Percentiles rank a stretch among this genome's conserved stretches.
Conservation (phyloP, 2,329 filamentous ascomycete genomes). For the Neofusicoccum ribis region DNA sequence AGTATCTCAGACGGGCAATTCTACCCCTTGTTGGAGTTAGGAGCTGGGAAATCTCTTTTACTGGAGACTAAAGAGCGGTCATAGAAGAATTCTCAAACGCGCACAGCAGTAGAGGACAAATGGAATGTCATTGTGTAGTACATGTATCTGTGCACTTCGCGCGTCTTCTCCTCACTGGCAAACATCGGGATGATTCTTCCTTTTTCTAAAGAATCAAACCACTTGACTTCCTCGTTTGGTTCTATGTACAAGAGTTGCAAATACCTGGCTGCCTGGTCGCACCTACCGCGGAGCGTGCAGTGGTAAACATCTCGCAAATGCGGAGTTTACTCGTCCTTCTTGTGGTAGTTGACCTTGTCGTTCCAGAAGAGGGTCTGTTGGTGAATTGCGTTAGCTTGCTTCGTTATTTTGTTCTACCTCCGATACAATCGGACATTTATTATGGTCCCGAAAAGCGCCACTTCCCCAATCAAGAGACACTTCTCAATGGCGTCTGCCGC, state of each 20-base stretch:
- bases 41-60: too few relatives aligned
- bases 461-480: background rate
- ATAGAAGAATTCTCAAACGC: background rate
- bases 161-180: background rate
- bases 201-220: background rate
- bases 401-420: background rate
- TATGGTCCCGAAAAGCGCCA: background rate
- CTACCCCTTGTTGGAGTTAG: too few relatives aligned
- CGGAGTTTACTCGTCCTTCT: constrained; percentile 65
- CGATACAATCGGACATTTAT: background rate
- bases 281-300: background rate
- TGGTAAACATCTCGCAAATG: background rate
- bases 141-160: background rate
- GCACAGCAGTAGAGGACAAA: background rate
- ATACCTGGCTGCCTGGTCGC: background rate
- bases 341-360: constrained; percentile 92
- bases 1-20: too few relatives aligned
- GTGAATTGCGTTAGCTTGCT: background rate
- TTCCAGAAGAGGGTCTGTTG: constrained; percentile 72
- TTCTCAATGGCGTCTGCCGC: background rate
- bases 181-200: background rate
- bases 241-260: constrained; percentile 11
- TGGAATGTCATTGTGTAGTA: background rate
- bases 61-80: background rate
- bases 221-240: constrained; percentile 9